These are phyloP conservation scores for Penicillium chermesinum DNA, from an alignment of 495 filamentous ascomycete species.

Conservation along the genomic window DNA sequence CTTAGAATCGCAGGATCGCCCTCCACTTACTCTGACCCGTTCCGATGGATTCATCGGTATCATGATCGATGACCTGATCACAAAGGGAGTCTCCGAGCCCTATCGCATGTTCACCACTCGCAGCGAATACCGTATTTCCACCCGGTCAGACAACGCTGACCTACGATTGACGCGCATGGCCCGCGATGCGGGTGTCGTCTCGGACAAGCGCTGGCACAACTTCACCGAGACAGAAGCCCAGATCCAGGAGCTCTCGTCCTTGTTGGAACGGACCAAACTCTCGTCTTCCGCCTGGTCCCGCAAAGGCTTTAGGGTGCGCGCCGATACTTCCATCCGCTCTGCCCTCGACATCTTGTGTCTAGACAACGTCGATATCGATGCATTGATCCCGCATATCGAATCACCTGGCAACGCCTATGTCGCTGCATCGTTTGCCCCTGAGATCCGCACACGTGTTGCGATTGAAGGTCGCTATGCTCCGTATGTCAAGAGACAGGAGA, in stretches of 20 bases:
- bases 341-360: constrained; percentile 75
- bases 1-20: constrained; percentile 60
- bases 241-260: constrained; percentile 56
- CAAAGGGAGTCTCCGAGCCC: constrained; percentile 93
- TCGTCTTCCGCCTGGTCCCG: constrained; percentile 59
- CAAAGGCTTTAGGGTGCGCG: constrained; percentile 61
- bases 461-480: constrained; percentile 84
- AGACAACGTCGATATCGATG: constrained; percentile 47
- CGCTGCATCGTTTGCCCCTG: constrained; percentile 47
- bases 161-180: constrained; percentile 76
- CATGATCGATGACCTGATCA: constrained; percentile 98
- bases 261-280: constrained; percentile 52
- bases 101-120: constrained; percentile 99
- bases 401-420: constrained; percentile 28
- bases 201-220: constrained; percentile 67
- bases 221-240: constrained; percentile 59
- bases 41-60: constrained; percentile 94
- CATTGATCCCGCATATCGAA: constrained; percentile 52
- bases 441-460: constrained; percentile 59
- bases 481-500: constrained; percentile 66
- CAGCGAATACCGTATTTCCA: constrained; percentile 89
- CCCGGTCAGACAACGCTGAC: constrained; percentile 92
- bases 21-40: constrained; percentile 63
- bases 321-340: constrained; percentile 53
- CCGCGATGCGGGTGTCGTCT: constrained; percentile 68